These are phyloP conservation scores for Metarhizium album DNA, from an alignment of 2,329 filamentous ascomycete genomes.

Conservation along the genomic window DNA sequence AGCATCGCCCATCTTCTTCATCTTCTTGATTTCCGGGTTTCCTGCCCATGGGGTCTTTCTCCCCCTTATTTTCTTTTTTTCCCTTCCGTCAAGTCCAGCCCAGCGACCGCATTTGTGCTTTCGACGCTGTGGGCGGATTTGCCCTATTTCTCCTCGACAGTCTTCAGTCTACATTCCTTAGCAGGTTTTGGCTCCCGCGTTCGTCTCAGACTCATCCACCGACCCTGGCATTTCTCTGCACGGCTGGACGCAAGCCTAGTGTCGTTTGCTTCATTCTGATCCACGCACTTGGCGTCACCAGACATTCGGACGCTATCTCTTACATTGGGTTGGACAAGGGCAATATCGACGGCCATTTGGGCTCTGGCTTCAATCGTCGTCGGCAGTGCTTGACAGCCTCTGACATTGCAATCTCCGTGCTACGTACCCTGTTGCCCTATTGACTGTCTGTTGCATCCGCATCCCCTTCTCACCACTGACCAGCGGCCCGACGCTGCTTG, in stretches of 20 bases:
- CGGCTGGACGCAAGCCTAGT: conserved; percentile 7
- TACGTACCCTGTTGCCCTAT: too few species aligned
- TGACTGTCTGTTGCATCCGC: too few species aligned
- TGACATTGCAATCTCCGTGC: too few species aligned
- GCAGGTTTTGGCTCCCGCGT: background rate
- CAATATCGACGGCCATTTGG: too few species aligned
- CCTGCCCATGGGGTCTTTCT: too few species aligned
- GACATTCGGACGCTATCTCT: background rate
- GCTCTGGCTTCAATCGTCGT: too few species aligned
- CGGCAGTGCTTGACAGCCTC: background rate
- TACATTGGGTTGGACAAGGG: background rate
- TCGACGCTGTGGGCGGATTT: too few species aligned
- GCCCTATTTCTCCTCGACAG: too few species aligned
- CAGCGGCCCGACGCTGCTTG: background rate
- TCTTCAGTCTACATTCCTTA: background rate
- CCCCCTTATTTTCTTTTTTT: background rate
- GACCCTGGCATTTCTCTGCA: conserved; percentile 4
- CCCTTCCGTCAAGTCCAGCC: background rate
- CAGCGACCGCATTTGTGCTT: too few species aligned
- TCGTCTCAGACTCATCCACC: background rate
- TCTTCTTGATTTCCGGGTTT: background rate
- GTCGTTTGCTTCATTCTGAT: conserved; percentile 6
- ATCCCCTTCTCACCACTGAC: background rate
- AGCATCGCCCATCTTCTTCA: background rate
- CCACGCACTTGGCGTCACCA: conserved; percentile 4